These are phyloP conservation scores for Durio zibethinus DNA, from an alignment of 345 rosid genomes.

Conservation along the genomic window DNA sequence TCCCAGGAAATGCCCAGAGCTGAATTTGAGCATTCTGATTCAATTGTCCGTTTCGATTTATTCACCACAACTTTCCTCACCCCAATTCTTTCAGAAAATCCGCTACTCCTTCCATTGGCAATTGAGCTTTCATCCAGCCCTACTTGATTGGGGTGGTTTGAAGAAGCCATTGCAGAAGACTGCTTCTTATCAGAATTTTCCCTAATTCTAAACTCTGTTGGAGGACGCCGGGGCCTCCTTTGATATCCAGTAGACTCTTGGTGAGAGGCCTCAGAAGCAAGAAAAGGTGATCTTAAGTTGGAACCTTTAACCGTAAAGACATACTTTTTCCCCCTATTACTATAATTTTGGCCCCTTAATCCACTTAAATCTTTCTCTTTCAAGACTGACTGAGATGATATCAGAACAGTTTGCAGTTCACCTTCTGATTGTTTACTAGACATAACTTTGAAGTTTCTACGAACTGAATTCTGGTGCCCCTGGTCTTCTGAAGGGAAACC, in stretches of 20 bases:
- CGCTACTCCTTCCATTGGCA: slow-evolving; percentile 39
- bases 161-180: slow-evolving; percentile 25
- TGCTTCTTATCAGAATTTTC: slow-evolving; percentile 51
- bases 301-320: slow-evolving; percentile 47
- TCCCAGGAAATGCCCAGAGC: slow-evolving; percentile 33
- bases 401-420: slow-evolving; percentile 37
- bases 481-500: slow-evolving; percentile 33
- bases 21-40: slow-evolving; percentile 46
- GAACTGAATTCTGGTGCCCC: slow-evolving; percentile 34
- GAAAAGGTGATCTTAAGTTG: slow-evolving; percentile 43
- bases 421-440: slow-evolving; percentile 42
- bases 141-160: slow-evolving; percentile 37
- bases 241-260: slow-evolving; percentile 58
- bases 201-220: slow-evolving; percentile 74
- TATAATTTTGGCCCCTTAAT: slow-evolving; percentile 36
- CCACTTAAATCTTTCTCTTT: slow-evolving; percentile 34
- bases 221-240: slow-evolving; percentile 56
- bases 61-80: slow-evolving; percentile 51
- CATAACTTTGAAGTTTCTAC: slow-evolving; percentile 26
- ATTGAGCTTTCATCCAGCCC: slow-evolving; percentile 48
- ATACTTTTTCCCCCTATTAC: slow-evolving; percentile 47
- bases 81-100: slow-evolving; percentile 37
- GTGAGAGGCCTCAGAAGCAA: slow-evolving; percentile 47
- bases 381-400: slow-evolving; percentile 22
- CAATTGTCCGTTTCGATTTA: slow-evolving; percentile 53